Base-by-base conservation (phyloP, 306 rosid genomes). In the Urtica urens region DNA sequence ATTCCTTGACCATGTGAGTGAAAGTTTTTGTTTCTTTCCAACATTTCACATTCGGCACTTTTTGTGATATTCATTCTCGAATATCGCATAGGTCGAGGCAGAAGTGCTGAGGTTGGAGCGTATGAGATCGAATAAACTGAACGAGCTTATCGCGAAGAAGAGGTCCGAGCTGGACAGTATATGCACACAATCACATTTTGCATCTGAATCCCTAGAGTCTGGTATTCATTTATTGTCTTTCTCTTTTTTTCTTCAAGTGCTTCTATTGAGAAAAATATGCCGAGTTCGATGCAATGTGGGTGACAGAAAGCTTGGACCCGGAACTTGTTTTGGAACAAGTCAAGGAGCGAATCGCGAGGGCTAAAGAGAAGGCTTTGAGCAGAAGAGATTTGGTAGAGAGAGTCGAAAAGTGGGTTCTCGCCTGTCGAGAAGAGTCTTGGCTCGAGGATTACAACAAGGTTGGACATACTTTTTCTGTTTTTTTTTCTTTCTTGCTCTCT, bases 371-470 rank as follows among this genome's bases (percentile, higher is more conserved):
- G 68, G 78, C 88, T 31, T 68, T 70, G 42, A 37, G 74, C 68
- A 70, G 93, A 70, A 86, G 67, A 58, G 93, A 79, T 62, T 69
- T 86, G 38, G 83, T 86, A n/a, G 86, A 76, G 38, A 82, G 68
- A 69, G 65, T 82, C 64, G 86, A 86, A 54, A 82, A 82, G 63
- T 82, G 93, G 93, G 35, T 82, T 49, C 64, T 51, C 53, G 86
- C 86, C 13, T 57, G 73, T 55, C 77, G 77, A 62, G 96, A 86
- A 62, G 96, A 86, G 67, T 66, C 70, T 64, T 82, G 96, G 93
- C 76, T 82, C n/a, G 90, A 86, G 75, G 93, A 82, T 58, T 82
- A 86, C 69, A 79, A 79, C 49, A 74, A 75, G 83, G 93, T 86
- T 63, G 55, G 46, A 51, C 38, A 39, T 29, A 28, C 4, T 19